phyloP scores from a whole-genome alignment of 1,284 basidiomycete species.

The Heterobasidion occidentale region DNA sequence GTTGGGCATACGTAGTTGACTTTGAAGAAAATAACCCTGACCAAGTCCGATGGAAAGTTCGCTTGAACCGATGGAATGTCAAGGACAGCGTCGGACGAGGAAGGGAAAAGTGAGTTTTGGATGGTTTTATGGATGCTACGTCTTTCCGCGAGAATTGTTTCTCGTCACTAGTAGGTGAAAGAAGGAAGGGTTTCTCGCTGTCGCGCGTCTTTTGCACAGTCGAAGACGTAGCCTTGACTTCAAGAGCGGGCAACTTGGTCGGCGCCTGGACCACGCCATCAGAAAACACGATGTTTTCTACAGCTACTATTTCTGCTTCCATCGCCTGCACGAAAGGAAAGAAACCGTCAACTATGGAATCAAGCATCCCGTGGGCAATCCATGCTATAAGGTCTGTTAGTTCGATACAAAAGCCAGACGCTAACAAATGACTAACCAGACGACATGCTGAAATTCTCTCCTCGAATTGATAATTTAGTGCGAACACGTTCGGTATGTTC shows the following conservation, averaged over 20 bases:
- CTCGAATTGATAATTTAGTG: constrained; percentile 54
- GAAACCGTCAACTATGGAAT: constrained; percentile 93
- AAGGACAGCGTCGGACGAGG: constrained; percentile 13
- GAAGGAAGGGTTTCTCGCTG: constrained; percentile 1
- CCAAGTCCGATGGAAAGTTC: constrained; percentile 7
- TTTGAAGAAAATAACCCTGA: constrained; percentile 1
- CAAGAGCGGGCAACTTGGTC: not conserved
- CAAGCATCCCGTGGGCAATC: constrained; percentile 91
- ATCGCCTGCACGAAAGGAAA: constrained; percentile 84
- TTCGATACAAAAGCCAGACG: not conserved
- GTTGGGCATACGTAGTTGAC: constrained; percentile 5
- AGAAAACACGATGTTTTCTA: constrained; percentile 66
- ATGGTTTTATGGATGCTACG: constrained; percentile 4
- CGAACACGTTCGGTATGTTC: constrained; percentile 82
- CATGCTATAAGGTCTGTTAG: constrained; percentile 53
- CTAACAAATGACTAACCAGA: constrained; percentile 42
- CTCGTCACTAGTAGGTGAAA: constrained; percentile 1
- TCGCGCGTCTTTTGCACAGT: not conserved
- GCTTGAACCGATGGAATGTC: constrained; percentile 13
- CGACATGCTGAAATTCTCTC: constrained; percentile 55
- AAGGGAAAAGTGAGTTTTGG: constrained; percentile 15
- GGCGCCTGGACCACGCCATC: constrained; percentile 13
- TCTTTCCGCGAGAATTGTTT: constrained; percentile 3
- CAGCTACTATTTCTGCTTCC: constrained; percentile 74
- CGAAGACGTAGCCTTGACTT: not conserved